Base-by-base conservation (phyloP, 2,329 filamentous ascomycete species). In the Diaporthe citriasiana region DNA sequence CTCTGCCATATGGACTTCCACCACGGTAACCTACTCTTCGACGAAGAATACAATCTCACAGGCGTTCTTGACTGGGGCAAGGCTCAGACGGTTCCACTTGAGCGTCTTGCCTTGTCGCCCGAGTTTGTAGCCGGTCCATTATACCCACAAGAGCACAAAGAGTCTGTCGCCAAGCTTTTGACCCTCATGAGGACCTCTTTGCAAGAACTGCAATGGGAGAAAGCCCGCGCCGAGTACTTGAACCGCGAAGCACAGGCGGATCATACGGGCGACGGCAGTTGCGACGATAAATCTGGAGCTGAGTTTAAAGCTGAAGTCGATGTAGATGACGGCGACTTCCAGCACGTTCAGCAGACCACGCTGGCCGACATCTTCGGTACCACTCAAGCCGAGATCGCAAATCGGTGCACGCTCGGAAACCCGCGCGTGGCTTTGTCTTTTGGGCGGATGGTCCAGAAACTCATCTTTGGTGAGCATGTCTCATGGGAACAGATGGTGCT, bases 21-120 rank as follows among this genome's bases (percentile, higher is more conserved):
- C 77, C 81, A 77, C 74, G 82, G 82, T 51, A 85, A 86, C 56
- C 77, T 86, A 74, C 81, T 84, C 8, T 85, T 85, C 40, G 84
- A 85, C 74, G 74, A 81, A 25, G 82, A 85, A 59, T 84, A 83
- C 76, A 84, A 83, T 74, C 71, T 84, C 47, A 81, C 77, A 1
- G 82, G 79, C 27, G 75, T 84, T 42, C 78, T 84, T 57, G 82
- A 83, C 75, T 84, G 82, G 82, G 81, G 79, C 65, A 75, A 75
- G 69, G 81, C 82, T 9, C 81, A 82, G 75, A 77, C 79, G 17
- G 81, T 78, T 9, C 82, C 82, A 4, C 19, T 38, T 1, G 33
- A 57, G 55, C 5, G 33, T 22, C 33, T 4, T 1, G 33, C 22
- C 6, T 9, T 17, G 4, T 57, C 55, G 22, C 55, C 30, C 2